Evolutionary conservation across 495 filamentous ascomycete genomes (phyloP), one percentile per base, ranked within the genome.

Genomic region (Lichina pygmaea): DNA sequence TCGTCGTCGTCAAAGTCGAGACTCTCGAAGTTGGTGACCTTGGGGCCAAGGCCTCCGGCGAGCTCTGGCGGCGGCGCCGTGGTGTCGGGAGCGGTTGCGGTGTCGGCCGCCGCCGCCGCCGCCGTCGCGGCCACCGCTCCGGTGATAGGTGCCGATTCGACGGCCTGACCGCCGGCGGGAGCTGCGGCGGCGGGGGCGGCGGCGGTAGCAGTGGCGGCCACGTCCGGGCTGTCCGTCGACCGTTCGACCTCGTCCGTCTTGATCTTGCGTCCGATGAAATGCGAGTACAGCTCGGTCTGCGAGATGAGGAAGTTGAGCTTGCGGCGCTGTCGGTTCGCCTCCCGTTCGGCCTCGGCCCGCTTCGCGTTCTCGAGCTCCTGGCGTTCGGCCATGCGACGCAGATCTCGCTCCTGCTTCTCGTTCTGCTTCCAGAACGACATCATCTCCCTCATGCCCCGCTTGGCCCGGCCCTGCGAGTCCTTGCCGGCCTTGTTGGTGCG

Each of bases 291-390:
- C 55, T 99, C 89, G 15, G 89, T 99, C 61, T 99, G 89, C 6
- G 86, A 93, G 57, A 99, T 95, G 49, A 99, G 67, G 73, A 99
- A 99, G 64, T 99, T 94, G 50, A 99, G 79, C 62, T 99, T 99
- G 51, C 89, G 73, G 68, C 86, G 89, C 64, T 99, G 89, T 48
- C 89, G 75, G 51, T 91, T 93, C 8, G 89, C 82, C 66, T 99
- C 89, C 48, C 89, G 85, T 48, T 93, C 86, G 2, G 86, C 86
- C 61, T 99, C 89, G 44, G 83, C 86, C 61, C 84, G 91, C 62
- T 86, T 86, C 24, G 89, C 86, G 51, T 86, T 86, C 56, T 99
- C 89, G 15, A 95, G 72, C 61, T 95, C 91, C 59, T 94, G 86
- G 56, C 78, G 81, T 65, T 99, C 89, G 11, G 89, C 91, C 42